Base-by-base conservation (phyloP, 768 basidiomycete genomes). In the Auricularia auricula-judae region DNA sequence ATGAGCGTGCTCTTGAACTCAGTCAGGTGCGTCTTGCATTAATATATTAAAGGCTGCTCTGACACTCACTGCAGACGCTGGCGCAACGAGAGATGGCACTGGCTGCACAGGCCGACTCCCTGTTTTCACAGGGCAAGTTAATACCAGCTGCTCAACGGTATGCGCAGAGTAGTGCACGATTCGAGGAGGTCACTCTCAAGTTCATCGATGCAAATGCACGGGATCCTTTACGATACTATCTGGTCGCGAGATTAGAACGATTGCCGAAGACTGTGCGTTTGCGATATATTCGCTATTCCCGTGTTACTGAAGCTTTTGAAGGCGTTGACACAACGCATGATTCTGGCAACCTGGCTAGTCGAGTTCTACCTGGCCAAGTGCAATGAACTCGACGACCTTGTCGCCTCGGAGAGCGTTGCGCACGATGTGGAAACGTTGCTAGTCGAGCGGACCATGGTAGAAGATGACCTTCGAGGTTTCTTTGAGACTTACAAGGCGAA, bases 321-420 rank as follows among this genome's bases (percentile, higher is more conserved):
- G 95, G 93, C 97, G 70, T 69, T 89, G 44, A 94, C 93, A 0
- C 95, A 98, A 73, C 83, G 97, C 47, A 94, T 94, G 88, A 93
- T 98, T 86, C 78, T 99, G 21, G 95, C 97, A 18, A 98, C 94
- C 0, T 99, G 97, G 97, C 85, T 99, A 12, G 88, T 97, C 36
- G 97, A 99, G 74, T 93, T 98, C 68, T 98, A 94, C 72, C 84
- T 99, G 16, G 90, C 90, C 75, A 98, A 97, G 78, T 93, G 91
- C 74, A 96, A 97, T 71, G 92, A 96, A 66, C 78, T 98, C 62
- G 97, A 99, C 71, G 97, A 98, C 71, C 80, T 94, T 18, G 86
- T 95, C 34, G 93, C 93, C 0, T 91, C 95, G 0, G 93, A 94
- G 73, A 85, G 85, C 1, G 80, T 86, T 14, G 84, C 88, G 11